These are phyloP conservation scores for Globisporangium acanthophoron DNA, from an alignment of 352 stramenopile genomes.

Conservation along the genomic window DNA sequence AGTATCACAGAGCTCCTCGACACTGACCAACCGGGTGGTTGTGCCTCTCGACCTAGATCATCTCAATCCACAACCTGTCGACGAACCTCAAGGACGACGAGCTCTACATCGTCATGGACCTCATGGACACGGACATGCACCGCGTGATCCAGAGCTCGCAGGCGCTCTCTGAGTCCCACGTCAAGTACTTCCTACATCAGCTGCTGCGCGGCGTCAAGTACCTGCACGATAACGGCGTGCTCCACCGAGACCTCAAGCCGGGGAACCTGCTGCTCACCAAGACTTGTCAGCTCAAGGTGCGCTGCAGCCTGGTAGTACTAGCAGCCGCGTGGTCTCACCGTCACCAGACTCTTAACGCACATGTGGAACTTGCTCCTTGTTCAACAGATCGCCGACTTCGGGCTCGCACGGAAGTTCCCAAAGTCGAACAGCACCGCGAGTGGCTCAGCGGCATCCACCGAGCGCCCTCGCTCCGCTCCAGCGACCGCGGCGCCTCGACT, in stretches of 20 bases:
- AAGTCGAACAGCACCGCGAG: constrained; percentile 9
- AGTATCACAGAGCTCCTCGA: too few relatives aligned
- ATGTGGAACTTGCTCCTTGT: background rate
- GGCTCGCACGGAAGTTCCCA: constrained; percentile 55
- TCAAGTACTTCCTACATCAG: constrained; percentile 92
- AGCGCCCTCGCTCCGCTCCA: constrained; percentile 47
- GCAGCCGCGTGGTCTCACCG: background rate
- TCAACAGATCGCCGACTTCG: constrained; percentile 62
- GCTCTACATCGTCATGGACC: constrained; percentile 95
- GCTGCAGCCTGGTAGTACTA: background rate
- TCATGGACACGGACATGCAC: constrained; percentile 93
- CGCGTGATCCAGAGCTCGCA: constrained; percentile 83
- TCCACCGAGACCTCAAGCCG: constrained; percentile 82
- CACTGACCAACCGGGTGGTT: too few relatives aligned
- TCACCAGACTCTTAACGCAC: background rate
- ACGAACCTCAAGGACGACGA: constrained; percentile 89
- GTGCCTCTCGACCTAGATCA: constrained; percentile 40
- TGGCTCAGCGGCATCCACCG: background rate
- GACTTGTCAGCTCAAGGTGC: constrained; percentile 63
- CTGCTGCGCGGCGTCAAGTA: constrained; percentile 83
- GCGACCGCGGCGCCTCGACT: constrained; percentile 12
- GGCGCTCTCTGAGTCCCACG: constrained; percentile 58
- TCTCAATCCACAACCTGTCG: constrained; percentile 75
- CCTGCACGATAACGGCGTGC: constrained; percentile 66
- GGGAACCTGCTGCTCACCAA: constrained; percentile 79